Percentiles rank a stretch among this genome's conserved stretches.
Conservation (phyloP, 2,329 filamentous ascomycete genomes). For the Aspergillus alliaceus region DNA sequence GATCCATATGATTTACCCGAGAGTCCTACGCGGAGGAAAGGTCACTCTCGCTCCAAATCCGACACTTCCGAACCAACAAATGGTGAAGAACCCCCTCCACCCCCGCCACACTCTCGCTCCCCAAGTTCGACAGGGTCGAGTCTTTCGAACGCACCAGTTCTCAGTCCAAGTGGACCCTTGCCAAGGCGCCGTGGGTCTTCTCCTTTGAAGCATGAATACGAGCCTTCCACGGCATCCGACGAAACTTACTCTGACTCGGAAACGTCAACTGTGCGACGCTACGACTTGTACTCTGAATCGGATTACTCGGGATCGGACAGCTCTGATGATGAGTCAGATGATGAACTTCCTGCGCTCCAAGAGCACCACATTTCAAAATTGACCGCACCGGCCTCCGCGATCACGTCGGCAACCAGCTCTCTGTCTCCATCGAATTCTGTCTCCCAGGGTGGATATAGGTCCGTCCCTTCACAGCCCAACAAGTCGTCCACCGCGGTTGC, state of each 20-base stretch:
- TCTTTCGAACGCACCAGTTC: conserved; percentile 44
- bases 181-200: conserved; percentile 77
- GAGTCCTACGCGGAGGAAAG: conserved; percentile 26
- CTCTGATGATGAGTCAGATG: conserved; percentile 60
- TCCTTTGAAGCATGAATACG: conserved; percentile 94
- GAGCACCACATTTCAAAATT: conserved; percentile 40
- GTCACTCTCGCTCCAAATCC: conserved; percentile 27
- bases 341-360: conserved; percentile 35
- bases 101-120: conserved; percentile 53
- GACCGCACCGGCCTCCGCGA: conserved; percentile 35
- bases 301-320: conserved; percentile 50
- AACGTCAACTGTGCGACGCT: conserved; percentile 56
- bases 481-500: conserved; percentile 59
- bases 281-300: conserved; percentile 48
- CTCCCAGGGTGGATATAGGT: conserved; percentile 69
- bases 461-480: conserved; percentile 47
- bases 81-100: conserved; percentile 38
- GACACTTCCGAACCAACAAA: conserved; percentile 22
- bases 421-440: conserved; percentile 78
- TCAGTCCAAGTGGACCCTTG: conserved; percentile 50
- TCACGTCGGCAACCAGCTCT: conserved; percentile 55
- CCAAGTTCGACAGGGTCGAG: conserved; percentile 50
- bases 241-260: conserved; percentile 59
- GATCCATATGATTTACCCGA: conserved; percentile 20
- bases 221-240: conserved; percentile 73